Base-by-base conservation (phyloP, 202 grass and related monocot species). In the Hordeum pubiflorum region DNA sequence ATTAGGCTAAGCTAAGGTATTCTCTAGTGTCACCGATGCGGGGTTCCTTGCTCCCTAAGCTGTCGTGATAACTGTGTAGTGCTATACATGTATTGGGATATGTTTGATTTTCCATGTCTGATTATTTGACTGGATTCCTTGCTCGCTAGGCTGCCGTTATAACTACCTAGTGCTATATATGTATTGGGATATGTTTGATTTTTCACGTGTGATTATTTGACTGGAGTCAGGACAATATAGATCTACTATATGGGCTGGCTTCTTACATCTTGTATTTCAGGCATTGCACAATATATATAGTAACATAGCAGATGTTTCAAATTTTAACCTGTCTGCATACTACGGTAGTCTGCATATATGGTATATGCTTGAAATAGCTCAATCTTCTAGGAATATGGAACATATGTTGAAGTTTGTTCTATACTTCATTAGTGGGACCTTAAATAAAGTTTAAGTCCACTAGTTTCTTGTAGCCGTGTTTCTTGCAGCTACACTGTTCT, bases 21-120 rank as follows among this genome's bases (percentile, higher is more conserved):
- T 69, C 41, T 72, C 41, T 48, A 50, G 22, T 44, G 5, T 26
- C 21, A 70, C 39, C 12, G 22, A 46, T 7, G 39, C 4, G 5
- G 8, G 39, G 39, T 9, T 46, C 69, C 43, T 72, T 31, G 43
- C 69, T 72, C 26, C 44, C 27, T 31, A 52, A 15, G 43, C 26
- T 33, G 24, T 11, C 3, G 26, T 7, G 26, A 54, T 52, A 72
- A 72, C 26, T 32, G 10, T 72, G 24, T 27, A 31, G 24, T 52
- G 69, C 41, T 71, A 72, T 32, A 44, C 41, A 69, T 70, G 23
- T 59, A 10, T 8, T 79, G 12, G 65, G 1, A 33, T 40, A 41
- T 38, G 40, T 62, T 81, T 43, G n/a, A 24, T 72, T 17, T 82
- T 15, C n/a, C 43, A n/a, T 78, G 15, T 82, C 9, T 72, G 58